Base-by-base conservation (phyloP, 257 asterid genomes). In the Capsicum pubescens region DNA sequence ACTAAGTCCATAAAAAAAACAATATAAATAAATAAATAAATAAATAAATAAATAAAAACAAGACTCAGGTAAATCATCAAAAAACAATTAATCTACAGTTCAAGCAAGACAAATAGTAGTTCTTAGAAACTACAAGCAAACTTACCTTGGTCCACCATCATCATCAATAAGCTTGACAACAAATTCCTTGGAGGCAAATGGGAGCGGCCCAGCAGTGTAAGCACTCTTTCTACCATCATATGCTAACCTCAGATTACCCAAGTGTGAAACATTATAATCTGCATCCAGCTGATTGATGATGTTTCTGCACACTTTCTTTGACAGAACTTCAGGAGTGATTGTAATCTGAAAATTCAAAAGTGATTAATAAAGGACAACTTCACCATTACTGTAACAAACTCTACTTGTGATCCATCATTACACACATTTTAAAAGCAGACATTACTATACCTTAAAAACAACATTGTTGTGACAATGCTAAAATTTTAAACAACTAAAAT, bases 171-270 rank as follows among this genome's bases (percentile, higher is more conserved):
- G 91, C 83, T 74, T 88, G 19, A 95, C 83, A 3, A 83, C 88
- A 57, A 95, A 95, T 44, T 94, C 98, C 84, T 91, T 91, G 0
- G 97, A 91, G 0, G 36, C 0, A 55, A 95, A 95, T 0, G 99
- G 98, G 84, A 95, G 78, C 6, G 83, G 64, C 1, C 98, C 98
- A 0, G 98, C 98, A 42, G 94, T 82, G 58, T 93, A 95, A 46
- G 85, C 93, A 83, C 94, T 92, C 52, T 94, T 95, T 3, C 95
- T 50, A 0, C 99, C 98, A 80, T 95, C 99, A 61, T 92, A 95
- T 0, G 97, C 99, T 3, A 95, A 42, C 74, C 0, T 39, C n/a
- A 86, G 59, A 35, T 80, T 82, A 0, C 96, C 94, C 87, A 95
- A 15, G 69, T 92, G 92, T 0, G 98, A 90, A 3, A 79, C 67